Evolutionary conservation across 805 yeast genomes (phyloP).

Genomic region (Saturnispora quitensis): DNA sequence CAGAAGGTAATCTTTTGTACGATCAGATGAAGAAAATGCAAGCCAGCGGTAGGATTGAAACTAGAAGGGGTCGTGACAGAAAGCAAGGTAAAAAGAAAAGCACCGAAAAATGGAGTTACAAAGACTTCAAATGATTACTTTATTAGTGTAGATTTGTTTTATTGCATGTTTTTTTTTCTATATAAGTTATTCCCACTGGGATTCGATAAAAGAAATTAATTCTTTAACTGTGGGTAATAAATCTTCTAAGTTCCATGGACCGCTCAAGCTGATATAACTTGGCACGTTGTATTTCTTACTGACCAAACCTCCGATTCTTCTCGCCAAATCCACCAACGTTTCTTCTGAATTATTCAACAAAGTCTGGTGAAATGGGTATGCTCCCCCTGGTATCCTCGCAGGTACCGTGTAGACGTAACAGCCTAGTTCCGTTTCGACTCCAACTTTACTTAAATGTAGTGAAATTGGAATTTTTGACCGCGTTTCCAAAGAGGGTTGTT

Average conservation of each 20-base stretch:
- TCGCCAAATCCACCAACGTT: constrained; percentile 33
- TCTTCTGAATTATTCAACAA: constrained; percentile 35
- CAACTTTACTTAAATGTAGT: constrained; percentile 27
- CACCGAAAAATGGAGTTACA: constrained; percentile 89
- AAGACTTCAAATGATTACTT: constrained; percentile 59
- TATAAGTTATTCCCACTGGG: constrained; percentile 9
- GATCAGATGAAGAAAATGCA: constrained; percentile 80
- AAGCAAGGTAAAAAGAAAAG: constrained; percentile 64
- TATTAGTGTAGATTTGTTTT: neutral
- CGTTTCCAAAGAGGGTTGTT: neutral
- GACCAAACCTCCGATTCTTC: constrained; percentile 33
- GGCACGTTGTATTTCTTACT: constrained; percentile 34
- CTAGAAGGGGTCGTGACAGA: constrained; percentile 59
- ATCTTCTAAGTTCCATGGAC: constrained; percentile 29
- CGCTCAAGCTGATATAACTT: constrained; percentile 37
- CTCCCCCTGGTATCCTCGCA: constrained; percentile 22
- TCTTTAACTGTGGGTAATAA: constrained; percentile 20
- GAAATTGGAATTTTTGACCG: constrained; percentile 27
- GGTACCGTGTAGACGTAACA: constrained; percentile 36
- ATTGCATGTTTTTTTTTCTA: neutral
- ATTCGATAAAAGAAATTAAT: constrained; percentile 25
- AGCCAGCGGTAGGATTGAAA: constrained; percentile 77
- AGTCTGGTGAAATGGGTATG: constrained; percentile 31
- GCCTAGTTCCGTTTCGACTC: constrained; percentile 29
- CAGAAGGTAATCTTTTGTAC: constrained; percentile 81